Percentiles rank a stretch among this genome's conserved stretches.
These are phyloP conservation scores for Micractinium sp. DNA, from an alignment of 139 green algal genomes.

Conservation along the genomic window DNA sequence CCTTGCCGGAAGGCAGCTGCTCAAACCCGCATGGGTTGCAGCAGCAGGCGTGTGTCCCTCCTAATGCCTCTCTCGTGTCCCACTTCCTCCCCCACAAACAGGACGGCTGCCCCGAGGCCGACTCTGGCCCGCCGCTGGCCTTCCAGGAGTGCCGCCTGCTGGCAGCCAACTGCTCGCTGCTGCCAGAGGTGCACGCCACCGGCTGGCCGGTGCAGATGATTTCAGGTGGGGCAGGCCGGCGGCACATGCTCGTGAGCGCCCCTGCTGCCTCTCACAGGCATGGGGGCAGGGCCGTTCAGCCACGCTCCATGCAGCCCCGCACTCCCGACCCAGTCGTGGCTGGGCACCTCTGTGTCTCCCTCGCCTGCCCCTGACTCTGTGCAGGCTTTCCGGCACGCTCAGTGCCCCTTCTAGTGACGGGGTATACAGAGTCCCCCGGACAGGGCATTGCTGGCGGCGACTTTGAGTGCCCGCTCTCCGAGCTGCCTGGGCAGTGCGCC, in stretches of 20 bases:
- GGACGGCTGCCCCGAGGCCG: not conserved
- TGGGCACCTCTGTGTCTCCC: no score
- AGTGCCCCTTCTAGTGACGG: not conserved
- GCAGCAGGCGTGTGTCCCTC: not conserved
- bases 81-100: not conserved
- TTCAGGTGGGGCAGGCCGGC: not conserved
- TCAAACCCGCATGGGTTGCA: not conserved
- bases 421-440: not conserved
- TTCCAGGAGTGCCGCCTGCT: constrained; percentile 1
- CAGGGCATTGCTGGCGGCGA: not conserved
- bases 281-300: no score
- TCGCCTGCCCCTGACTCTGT: not conserved
- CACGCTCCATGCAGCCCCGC: no score
- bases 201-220: not conserved
- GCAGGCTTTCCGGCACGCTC: not conserved
- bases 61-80: not conserved
- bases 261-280: no score
- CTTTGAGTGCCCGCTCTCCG: not conserved
- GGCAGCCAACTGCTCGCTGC: not conserved
- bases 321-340: no score
- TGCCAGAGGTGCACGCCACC: not conserved
- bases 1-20: not conserved
- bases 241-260: not conserved
- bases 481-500: not conserved
- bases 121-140: not conserved